Base-by-base conservation (phyloP, 805 yeast genomes). In the Metschnikowia gruessii region DNA sequence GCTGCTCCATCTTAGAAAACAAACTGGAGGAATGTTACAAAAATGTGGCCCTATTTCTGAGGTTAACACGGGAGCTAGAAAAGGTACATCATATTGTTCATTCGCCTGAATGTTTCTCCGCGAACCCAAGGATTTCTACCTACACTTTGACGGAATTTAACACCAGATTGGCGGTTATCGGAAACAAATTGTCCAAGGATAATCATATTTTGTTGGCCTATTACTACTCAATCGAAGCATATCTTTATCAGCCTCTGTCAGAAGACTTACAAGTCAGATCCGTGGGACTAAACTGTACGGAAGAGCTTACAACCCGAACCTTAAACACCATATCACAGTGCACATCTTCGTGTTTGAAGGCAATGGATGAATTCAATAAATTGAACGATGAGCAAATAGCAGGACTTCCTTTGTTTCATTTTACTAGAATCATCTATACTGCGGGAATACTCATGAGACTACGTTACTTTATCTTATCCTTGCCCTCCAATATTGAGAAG, bases 201-300 rank as follows among this genome's bases (percentile, higher is more conserved):
- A 71, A 76, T 30, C 72, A 70, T 47, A 68, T 72, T 32, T 58
- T 72, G 34, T 61, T 76, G 61, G 71, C 83, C 3, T 82, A 75
- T 60, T 77, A 70, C 56, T 79, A 76, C 56, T 78, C 87, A 1
- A 82, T 82, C 19, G 84, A 82, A 57, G 87, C 87, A 0, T 82
- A 80, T 58, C 62, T 83, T 13, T 79, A 81, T 56, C 87, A 83
- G 58, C 86, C 85, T 6, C 46, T 62, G 66, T 33, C 59, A 68
- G 43, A 61, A 59, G 57, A 52, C 28, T 43, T 53, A 35, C 50
- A 47, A 30, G 45, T 49, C 15, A 19, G 38, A 10, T 26, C 38
- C 5, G 41, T 41, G 8, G 48, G 49, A 17, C 34, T 35, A 10
- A 42, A 47, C 16, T 45, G 51, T 33, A 39, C 53, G 12, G 51